Conservation (phyloP, 2,329 filamentous ascomycete species). For the Dryadomyces quercivorus region DNA sequence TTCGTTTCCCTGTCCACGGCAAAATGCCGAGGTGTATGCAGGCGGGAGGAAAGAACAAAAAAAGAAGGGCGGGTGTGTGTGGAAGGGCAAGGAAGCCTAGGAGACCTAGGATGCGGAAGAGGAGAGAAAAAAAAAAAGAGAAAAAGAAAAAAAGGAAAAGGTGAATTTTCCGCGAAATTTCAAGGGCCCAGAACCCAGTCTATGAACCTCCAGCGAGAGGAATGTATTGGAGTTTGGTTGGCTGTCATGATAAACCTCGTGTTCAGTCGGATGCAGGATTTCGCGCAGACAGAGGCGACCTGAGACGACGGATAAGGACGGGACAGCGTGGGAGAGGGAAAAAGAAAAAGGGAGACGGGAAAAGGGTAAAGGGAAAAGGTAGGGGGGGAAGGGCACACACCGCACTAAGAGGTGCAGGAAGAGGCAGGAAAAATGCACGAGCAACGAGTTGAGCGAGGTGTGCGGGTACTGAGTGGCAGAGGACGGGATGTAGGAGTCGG, state of each 20-base stretch:
- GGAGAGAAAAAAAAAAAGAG: background rate
- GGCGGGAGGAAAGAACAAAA: background rate
- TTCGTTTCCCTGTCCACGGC: conserved; percentile 1
- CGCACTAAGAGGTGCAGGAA: conserved; percentile 2
- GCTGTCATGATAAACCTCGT: conserved; percentile 33
- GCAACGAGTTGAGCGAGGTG: background rate
- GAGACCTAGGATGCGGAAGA: background rate
- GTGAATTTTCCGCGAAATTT: conserved; percentile 12
- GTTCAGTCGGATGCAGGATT: conserved; percentile 15
- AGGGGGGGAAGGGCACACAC: background rate
- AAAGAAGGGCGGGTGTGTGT: background rate
- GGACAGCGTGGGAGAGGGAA: background rate
- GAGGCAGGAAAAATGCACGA: conserved; percentile 1
- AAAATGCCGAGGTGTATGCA: background rate
- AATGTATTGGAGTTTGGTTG: conserved; percentile 26
- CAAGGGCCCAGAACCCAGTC: conserved; percentile 30
- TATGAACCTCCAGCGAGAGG: conserved; percentile 33
- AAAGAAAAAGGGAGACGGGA: background rate
- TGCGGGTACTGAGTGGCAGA: conserved; percentile 1
- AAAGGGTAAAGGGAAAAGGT: conserved; percentile 4
- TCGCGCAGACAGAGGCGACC: conserved; percentile 9
- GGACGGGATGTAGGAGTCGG: conserved; percentile 6
- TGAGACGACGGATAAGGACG: background rate
- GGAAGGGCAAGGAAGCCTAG: background rate
- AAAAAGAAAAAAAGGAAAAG: background rate